Percentiles rank a stretch among this genome's conserved stretches.
phyloP scores from a whole-genome alignment of 2,329 filamentous ascomycete species.

The Xylariaceae sp. region DNA sequence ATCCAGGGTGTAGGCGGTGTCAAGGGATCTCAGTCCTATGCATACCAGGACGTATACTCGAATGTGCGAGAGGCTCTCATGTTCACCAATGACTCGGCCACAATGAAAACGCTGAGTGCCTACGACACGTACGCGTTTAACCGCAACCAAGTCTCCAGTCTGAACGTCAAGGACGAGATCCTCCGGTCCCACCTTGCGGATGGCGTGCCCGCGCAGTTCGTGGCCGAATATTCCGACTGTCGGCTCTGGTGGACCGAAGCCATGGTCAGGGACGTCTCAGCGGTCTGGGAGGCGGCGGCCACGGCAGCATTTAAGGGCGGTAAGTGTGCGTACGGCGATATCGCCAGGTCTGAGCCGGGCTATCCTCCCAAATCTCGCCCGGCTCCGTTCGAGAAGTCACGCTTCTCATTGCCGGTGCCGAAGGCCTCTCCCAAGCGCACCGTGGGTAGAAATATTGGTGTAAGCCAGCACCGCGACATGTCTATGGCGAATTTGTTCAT shows the following conservation, averaged over 20 bases:
- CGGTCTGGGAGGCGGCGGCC: constrained; percentile 43
- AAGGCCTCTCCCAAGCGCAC: constrained; percentile 8
- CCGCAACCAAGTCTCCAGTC: constrained; percentile 31
- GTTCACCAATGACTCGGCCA: constrained; percentile 27
- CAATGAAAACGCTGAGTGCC: constrained; percentile 29
- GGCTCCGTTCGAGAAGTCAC: constrained; percentile 22
- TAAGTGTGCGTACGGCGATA: constrained; percentile 36
- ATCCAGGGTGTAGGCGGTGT: constrained; percentile 52
- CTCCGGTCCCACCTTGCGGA: constrained; percentile 35
- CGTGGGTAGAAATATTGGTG: constrained; percentile 8
- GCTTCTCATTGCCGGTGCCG: constrained; percentile 17
- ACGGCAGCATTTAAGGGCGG: constrained; percentile 38
- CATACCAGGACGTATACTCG: constrained; percentile 29
- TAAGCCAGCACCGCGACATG: constrained; percentile 17
- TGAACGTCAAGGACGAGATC: constrained; percentile 40
- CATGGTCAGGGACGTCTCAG: constrained; percentile 44
- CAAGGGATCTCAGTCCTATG: constrained; percentile 43
- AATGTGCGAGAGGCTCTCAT: constrained; percentile 25
- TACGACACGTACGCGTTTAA: constrained; percentile 33
- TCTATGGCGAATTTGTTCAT: constrained; percentile 28
- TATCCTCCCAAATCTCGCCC: constrained; percentile 7
- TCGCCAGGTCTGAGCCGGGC: constrained; percentile 20
- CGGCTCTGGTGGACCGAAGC: constrained; percentile 46
- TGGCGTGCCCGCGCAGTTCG: constrained; percentile 43
- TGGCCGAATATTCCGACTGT: constrained; percentile 45